Percentiles rank a stretch among this genome's conserved stretches.
Conservation (phyloP, 2,329 filamentous ascomycete genomes). For the Aphanoascus verrucosus region DNA sequence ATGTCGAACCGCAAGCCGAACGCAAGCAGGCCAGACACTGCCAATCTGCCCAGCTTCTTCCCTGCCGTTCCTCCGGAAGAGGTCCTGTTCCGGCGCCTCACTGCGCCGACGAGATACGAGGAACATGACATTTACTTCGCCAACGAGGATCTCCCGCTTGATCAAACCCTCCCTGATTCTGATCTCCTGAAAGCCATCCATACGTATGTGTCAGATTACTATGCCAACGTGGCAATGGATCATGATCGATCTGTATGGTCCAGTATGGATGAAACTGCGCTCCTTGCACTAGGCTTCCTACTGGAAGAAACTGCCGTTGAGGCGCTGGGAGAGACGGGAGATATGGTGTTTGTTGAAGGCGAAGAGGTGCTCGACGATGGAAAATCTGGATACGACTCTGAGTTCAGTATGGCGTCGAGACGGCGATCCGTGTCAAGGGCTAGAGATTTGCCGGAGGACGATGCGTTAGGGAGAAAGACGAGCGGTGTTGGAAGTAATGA, state of each 20-base stretch:
- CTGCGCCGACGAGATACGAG: slow-evolving; percentile 42
- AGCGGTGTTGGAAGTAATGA: too few relatives aligned
- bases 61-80: slow-evolving; percentile 46
- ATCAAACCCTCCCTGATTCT: slow-evolving; percentile 41
- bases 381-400: slow-evolving; percentile 5
- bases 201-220: slow-evolving; percentile 48
- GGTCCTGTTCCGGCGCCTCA: slow-evolving; percentile 44
- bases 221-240: slow-evolving; percentile 30
- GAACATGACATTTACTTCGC: slow-evolving; percentile 48
- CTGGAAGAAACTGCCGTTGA: slow-evolving; percentile 48
- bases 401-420: neutral
- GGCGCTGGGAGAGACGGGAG: slow-evolving; percentile 46
- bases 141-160: slow-evolving; percentile 35
- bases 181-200: slow-evolving; percentile 49
- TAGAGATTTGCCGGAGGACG: too few relatives aligned
- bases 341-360: slow-evolving; percentile 47
- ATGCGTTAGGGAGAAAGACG: too few relatives aligned
- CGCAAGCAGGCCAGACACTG: too few relatives aligned
- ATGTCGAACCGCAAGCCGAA: too few relatives aligned
- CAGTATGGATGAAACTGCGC: slow-evolving; percentile 52
- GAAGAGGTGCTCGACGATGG: slow-evolving; percentile 25
- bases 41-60: slow-evolving; percentile 26
- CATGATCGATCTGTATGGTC: slow-evolving; percentile 34
- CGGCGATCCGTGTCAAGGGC: slow-evolving; percentile 7
- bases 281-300: slow-evolving; percentile 51